phyloP scores from a whole-genome alignment of 1,139 yeast genomes.

The Nakaseomyces bracarensis region DNA sequence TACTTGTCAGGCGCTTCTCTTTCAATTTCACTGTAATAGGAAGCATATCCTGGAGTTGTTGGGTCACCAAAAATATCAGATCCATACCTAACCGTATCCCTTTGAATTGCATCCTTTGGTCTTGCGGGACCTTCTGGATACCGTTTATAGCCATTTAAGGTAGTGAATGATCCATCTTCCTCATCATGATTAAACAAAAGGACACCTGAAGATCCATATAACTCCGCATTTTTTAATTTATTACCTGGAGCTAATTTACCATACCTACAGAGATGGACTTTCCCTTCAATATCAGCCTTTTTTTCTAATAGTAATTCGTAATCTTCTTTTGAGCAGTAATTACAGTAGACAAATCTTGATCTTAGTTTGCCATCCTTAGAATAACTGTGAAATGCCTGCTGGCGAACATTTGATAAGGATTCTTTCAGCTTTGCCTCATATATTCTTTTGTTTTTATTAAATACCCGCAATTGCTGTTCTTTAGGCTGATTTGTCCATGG shows the following conservation, averaged over 20 bases:
- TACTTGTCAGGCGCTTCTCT: conserved; percentile 37
- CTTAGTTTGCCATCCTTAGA: conserved; percentile 49
- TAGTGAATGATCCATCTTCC: conserved; percentile 36
- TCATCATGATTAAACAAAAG: conserved; percentile 45
- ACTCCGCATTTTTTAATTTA: conserved; percentile 45
- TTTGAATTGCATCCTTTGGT: conserved; percentile 39
- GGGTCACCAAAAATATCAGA: conserved; percentile 67
- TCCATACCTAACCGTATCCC: conserved; percentile 51
- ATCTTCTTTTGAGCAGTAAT: conserved; percentile 60
- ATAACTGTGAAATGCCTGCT: conserved; percentile 63
- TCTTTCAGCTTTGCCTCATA: conserved; percentile 61
- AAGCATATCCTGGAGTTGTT: conserved; percentile 51
- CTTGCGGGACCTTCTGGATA: conserved; percentile 45
- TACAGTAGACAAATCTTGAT: conserved; percentile 49
- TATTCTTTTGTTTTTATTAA: conserved; percentile 34
- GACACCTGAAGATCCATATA: conserved; percentile 49
- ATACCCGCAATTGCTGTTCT: conserved; percentile 40
- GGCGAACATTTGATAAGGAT: conserved; percentile 61
- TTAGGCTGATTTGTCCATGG: conserved; percentile 48
- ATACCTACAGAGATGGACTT: conserved; percentile 55
- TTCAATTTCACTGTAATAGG: conserved; percentile 31
- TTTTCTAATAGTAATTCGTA: conserved; percentile 37
- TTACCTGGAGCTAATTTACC: conserved; percentile 36
- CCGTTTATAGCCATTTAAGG: conserved; percentile 33
- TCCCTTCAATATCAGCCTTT: conserved; percentile 35